A percentile compares a stretch with the other conserved stretches of the same genome.
Conservation (phyloP, 257 asterid genomes). For the Jacaranda copaia region DNA sequence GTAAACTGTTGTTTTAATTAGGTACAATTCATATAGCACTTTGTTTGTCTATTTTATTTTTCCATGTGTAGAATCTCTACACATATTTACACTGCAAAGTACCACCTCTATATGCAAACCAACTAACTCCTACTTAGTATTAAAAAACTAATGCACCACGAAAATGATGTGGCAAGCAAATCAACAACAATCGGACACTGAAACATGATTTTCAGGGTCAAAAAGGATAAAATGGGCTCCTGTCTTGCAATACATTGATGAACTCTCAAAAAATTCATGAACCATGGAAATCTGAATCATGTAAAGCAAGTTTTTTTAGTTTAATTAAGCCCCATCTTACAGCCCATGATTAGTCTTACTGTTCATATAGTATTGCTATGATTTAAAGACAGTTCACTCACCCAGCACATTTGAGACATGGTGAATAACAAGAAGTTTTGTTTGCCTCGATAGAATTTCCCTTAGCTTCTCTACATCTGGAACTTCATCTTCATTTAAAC, state of each 20-base stretch:
- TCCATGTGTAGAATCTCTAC: neutral
- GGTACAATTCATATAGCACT: conserved; percentile 16
- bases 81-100: conserved; percentile 4
- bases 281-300: neutral
- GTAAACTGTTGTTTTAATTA: neutral
- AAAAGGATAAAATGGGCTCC: neutral
- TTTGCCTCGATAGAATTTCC: conserved; percentile 62
- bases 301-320: conserved; percentile 7
- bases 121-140: conserved; percentile 14
- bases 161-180: conserved; percentile 24
- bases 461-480: conserved; percentile 74
- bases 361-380: conserved; percentile 16
- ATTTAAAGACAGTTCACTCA: conserved; percentile 45
- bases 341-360: conserved; percentile 24
- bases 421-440: conserved; percentile 80
- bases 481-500: conserved; percentile 74
- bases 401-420: conserved; percentile 94
- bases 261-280: conserved; percentile 9
- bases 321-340: conserved; percentile 13
- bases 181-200: conserved; percentile 19
- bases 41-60: conserved; percentile 1
- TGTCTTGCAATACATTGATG: conserved; percentile 1
- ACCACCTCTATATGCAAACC: conserved; percentile 24
- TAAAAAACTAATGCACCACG: conserved; percentile 14
- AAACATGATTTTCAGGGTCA: conserved; percentile 14